Percentiles rank a stretch among this genome's conserved stretches.
Conservation (phyloP, 805 yeast genomes). For the Wickerhamiella sergipiensis region DNA sequence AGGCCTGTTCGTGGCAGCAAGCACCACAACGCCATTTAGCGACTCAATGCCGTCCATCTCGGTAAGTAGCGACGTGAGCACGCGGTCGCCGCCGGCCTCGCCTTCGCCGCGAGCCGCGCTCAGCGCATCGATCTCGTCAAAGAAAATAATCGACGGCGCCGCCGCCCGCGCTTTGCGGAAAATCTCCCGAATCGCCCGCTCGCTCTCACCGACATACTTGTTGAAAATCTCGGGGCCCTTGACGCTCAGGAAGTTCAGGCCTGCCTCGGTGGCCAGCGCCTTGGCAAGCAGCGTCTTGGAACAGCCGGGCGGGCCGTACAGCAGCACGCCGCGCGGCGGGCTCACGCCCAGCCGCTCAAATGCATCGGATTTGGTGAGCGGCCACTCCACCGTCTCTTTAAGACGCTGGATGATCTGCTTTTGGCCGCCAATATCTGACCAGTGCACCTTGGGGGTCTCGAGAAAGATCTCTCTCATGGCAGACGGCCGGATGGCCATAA, state of each 20-base stretch:
- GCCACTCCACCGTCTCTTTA: slow-evolving; percentile 83
- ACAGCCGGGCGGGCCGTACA: slow-evolving; percentile 98
- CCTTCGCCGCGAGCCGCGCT: slow-evolving; percentile 55
- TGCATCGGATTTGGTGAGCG: slow-evolving; percentile 67
- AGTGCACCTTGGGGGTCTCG: slow-evolving; percentile 85
- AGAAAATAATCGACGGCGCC: slow-evolving; percentile 84
- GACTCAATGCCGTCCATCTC: slow-evolving; percentile 98
- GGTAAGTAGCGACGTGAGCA: slow-evolving; percentile 76
- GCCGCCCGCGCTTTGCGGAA: slow-evolving; percentile 92
- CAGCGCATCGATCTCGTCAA: slow-evolving; percentile 93
- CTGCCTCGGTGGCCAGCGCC: slow-evolving; percentile 91
- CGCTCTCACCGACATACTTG: slow-evolving; percentile 93
- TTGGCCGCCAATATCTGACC: slow-evolving; percentile 97
- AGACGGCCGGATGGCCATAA: slow-evolving; percentile 77
- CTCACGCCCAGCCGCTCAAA: slow-evolving; percentile 65
- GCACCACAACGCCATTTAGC: slow-evolving; percentile 78
- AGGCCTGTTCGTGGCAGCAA: slow-evolving; percentile 95
- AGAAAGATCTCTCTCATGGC: slow-evolving; percentile 93
- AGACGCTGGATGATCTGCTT: slow-evolving; percentile 65
- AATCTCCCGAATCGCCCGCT: slow-evolving; percentile 81
- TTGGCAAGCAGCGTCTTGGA: slow-evolving; percentile 91
- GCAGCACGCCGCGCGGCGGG: slow-evolving; percentile 84
- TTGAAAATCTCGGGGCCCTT: slow-evolving; percentile 95
- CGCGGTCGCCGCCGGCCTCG: slow-evolving; percentile 60
- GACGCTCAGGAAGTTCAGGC: slow-evolving; percentile 83